Evolutionary conservation across 768 basidiomycete species (phyloP), one percentile per base, ranked within the genome.

Genomic region (Serendipita vermifera): DNA sequence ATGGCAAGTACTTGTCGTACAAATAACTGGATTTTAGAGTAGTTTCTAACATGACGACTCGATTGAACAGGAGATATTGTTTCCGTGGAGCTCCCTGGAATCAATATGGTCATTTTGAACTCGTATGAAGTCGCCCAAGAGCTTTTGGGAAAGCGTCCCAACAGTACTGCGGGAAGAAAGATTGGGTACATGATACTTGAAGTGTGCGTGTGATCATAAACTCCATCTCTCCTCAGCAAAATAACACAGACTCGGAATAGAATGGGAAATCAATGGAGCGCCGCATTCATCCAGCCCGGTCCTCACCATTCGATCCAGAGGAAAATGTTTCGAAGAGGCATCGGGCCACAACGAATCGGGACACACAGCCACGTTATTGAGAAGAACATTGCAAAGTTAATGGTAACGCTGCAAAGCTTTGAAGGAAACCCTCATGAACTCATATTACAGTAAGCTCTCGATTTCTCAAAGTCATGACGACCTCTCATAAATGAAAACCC

Each of bases 61-160:
- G n/a, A n/a, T n/a, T n/a, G n/a, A n/a, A n/a, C n/a, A 51, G 46
- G 46, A 15, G 46, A 51, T n/a, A 17, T 51, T 6, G 46, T 51
- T 15, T 51, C 24, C 31, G 22, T 51, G 5, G 22, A 51, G 27
- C 46, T 51, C 22, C 46, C 46, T 26, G 46, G 46, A 7, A 29
- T 51, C 22, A 15, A 20, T 5, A 26, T 51, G 22, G 24, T 22
- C n/a, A 51, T 7, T 29, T 15, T 51, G 4, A 51, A 51, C 31
- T 22, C 20, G n/a, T n/a, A 26, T 6, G 46, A 51, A 26, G 29
- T 51, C 15, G 46, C 46, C 20, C 46, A 51, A 17, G 46, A 51
- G 27, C 29, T 51, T 15, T 29, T 51, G 22, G 15, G 15, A 20
- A 51, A 51, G 46, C 17, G 46, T 6, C n/a, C 29, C 5, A 17